A percentile compares a stretch with the other conserved stretches of the same genome.
These are phyloP conservation scores for Saturnispora bothae DNA, from an alignment of 805 yeast genomes.

Conservation along the genomic window DNA sequence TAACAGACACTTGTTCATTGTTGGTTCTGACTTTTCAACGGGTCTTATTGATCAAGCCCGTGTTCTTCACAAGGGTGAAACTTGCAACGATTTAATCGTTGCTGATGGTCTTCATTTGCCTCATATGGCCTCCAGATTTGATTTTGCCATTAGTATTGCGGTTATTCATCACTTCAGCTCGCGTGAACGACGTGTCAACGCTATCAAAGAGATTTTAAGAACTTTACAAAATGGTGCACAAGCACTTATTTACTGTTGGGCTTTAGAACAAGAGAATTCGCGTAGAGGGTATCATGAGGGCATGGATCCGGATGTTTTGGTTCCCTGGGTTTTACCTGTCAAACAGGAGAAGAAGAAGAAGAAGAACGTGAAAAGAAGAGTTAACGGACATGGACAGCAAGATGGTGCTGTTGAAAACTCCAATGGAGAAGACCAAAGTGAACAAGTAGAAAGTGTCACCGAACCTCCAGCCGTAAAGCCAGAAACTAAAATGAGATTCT, in stretches of 20 bases:
- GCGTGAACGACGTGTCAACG: constrained; percentile 63
- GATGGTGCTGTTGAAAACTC: constrained; percentile 19
- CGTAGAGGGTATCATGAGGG: constrained; percentile 88
- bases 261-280: constrained; percentile 79
- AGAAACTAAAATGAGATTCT: constrained; percentile 65
- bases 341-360: constrained; percentile 30
- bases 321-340: constrained; percentile 83
- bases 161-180: constrained; percentile 96
- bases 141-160: constrained; percentile 91
- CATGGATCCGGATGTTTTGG: constrained; percentile 86
- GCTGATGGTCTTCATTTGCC: constrained; percentile 74
- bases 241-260: constrained; percentile 90
- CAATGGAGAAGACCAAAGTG: constrained; percentile 8
- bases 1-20: constrained; percentile 53
- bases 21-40: constrained; percentile 69
- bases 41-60: constrained; percentile 60
- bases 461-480: background rate
- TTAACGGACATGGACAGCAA: constrained; percentile 11
- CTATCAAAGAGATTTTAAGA: constrained; percentile 58
- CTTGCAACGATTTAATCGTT: constrained; percentile 46
- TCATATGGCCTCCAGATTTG: constrained; percentile 35
- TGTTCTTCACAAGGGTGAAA: constrained; percentile 23
- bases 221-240: constrained; percentile 47
- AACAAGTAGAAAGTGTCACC: constrained; percentile 17
- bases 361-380: background rate